A percentile compares a stretch with the other conserved stretches of the same genome.
Conservation (phyloP, 257 asterid species). For the Solanum megistacrolobum region DNA sequence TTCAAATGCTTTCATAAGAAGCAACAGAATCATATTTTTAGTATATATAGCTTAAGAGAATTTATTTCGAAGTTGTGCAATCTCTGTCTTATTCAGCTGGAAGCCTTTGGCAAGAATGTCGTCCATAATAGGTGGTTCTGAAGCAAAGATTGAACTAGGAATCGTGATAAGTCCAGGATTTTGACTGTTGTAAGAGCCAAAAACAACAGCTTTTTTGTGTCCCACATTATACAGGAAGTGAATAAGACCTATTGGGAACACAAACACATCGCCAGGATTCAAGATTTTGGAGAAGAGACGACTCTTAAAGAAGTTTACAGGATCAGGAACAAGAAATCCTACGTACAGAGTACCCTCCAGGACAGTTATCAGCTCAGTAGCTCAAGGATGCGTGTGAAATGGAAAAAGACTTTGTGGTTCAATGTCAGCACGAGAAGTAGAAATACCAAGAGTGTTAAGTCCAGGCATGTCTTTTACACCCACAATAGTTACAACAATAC, state of each 20-base stretch:
- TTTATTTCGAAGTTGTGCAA: background rate
- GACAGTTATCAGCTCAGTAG: background rate
- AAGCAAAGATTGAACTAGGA: background rate
- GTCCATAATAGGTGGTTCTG: rapidly evolving
- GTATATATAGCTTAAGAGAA: background rate
- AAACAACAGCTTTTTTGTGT: background rate
- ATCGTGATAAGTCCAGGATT: background rate
- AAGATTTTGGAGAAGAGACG: background rate
- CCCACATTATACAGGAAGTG: background rate
- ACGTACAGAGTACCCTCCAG: background rate
- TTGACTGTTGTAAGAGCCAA: background rate
- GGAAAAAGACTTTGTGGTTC: background rate
- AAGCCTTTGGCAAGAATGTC: background rate
- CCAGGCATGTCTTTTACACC: background rate
- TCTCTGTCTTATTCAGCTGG: background rate
- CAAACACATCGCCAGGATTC: background rate
- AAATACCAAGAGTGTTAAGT: background rate
- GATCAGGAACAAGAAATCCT: background rate
- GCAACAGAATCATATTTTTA: too few species aligned
- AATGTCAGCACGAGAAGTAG: background rate
- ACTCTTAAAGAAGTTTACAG: background rate
- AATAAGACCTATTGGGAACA: background rate
- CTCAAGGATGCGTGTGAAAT: background rate
- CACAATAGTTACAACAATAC: background rate
- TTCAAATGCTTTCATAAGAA: background rate